Evolutionary conservation across 768 basidiomycete genomes (phyloP), one percentile per base, ranked within the genome.

Genomic region (Tephrocybe rancida): DNA sequence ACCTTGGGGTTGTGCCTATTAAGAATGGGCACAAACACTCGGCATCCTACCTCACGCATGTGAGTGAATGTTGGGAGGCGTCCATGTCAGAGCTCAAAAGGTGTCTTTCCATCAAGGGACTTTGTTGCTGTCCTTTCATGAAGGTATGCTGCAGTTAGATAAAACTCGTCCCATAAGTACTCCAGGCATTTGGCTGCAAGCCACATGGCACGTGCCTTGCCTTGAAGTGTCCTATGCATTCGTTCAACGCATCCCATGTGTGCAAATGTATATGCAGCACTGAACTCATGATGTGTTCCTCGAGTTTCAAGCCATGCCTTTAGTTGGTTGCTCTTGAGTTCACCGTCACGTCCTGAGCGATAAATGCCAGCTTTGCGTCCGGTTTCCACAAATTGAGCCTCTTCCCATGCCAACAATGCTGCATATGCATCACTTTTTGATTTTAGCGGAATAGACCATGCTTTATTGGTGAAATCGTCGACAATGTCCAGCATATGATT

Each of bases 241-340:
- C 65, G 57, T 53, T 76, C 70, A 2, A 69, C 69, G 8, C 61
- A 49, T 5, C 73, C 70, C 38, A 70, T 74, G 11, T 74, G 69
- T 0, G 65, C 67, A 6, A 68, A 71, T 3, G 66, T 70, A 49
- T 73, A 59, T 0, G 68, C 60, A 0, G 67, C 64, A 0, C 64
- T 67, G 27, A 44, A 56, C 9, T 63, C 52, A 8, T 58, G 54
- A 0, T 34, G 1, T 1, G 50, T 61, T 5, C 68, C 64, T 0
- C 55, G 34, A 0, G 38, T 18, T 9, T 44, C 45, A 11, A 59
- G 54, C 60, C 58, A 69, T 1, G 29, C 44, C 0, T 37, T 29
- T 38, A 67, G 48, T 32, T 47, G 18, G 0, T 25, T 10, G 19
- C 44, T 44, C 30, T 62, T 56, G 4, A 69, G 57, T 50, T 70